Percentiles rank a stretch among this genome's conserved stretches.
phyloP scores from a whole-genome alignment of 805 yeast genomes.

The Candida patagonica region DNA sequence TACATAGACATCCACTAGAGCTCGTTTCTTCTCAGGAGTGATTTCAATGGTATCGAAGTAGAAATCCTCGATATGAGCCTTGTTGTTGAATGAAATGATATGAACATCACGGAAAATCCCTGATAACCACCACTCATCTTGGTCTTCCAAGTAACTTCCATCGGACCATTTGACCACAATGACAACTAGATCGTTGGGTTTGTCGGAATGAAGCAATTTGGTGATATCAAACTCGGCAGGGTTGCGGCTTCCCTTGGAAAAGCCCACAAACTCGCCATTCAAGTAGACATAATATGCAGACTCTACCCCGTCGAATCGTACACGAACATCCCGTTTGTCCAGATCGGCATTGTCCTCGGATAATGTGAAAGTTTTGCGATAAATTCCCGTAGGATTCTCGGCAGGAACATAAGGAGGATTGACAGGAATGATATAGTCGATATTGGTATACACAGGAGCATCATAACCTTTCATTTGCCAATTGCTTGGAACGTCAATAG shows the following conservation, averaged over 20 bases:
- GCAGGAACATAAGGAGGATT: slow-evolving; percentile 30
- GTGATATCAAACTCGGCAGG: slow-evolving; percentile 28
- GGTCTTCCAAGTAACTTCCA: slow-evolving; percentile 29
- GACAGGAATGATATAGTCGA: slow-evolving; percentile 26
- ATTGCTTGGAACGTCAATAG: slow-evolving; percentile 28
- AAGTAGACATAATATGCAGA: slow-evolving; percentile 28
- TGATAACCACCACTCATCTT: slow-evolving; percentile 33
- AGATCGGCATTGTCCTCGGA: slow-evolving; percentile 5
- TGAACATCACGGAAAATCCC: slow-evolving; percentile 33
- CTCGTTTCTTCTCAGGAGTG: neutral
- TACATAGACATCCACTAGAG: slow-evolving; percentile 4
- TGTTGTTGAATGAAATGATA: slow-evolving; percentile 20
- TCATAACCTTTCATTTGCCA: slow-evolving; percentile 33
- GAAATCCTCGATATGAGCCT: slow-evolving; percentile 26
- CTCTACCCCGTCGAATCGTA: slow-evolving; percentile 33
- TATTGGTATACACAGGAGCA: slow-evolving; percentile 30
- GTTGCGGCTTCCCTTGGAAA: slow-evolving; percentile 28
- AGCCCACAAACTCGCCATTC: slow-evolving; percentile 28
- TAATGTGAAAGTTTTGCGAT: slow-evolving; percentile 21
- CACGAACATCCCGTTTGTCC: slow-evolving; percentile 13
- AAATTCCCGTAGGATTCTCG: slow-evolving; percentile 29
- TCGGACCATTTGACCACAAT: slow-evolving; percentile 27
- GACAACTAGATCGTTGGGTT: slow-evolving; percentile 17
- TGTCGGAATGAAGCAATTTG: neutral
- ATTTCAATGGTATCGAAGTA: slow-evolving; percentile 19